Base-by-base conservation (phyloP, 257 asterid species). In the Haberlea rhodopensis region DNA sequence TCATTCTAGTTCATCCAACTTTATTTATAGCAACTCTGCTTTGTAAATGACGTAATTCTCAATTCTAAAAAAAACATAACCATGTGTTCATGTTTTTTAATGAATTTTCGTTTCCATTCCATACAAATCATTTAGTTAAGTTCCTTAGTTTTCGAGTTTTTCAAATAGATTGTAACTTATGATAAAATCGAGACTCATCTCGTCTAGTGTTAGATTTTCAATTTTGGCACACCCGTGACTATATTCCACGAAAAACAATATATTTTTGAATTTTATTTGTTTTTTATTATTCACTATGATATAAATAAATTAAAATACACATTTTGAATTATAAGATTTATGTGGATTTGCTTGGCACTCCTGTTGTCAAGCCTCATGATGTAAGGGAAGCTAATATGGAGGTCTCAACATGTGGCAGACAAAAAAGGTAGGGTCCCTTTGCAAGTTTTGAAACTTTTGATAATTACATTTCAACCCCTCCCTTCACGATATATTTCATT, bases 361-460 rank as follows among this genome's bases (percentile, higher is more conserved):
- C 49, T 26, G 63, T 7, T 53, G 79, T 70, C 70, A 68, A 11
- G 67, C 52, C 20, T 61, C 66, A 63, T 59, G 73, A 75, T 71
- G 67, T 45, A 64, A 31, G 37, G 0, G 49, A 66, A 62, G 55
- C 73, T 68, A 60, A 57, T 65, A 56, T 9, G 70, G 20, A 67
- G 68, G 57, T 52, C 11, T 27, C 28, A 57, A 72, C 81, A 81
- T 83, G 81, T 66, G 81, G 79, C 83, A 78, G 81, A 78, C 81
- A 78, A 34, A 57, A 69, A 65, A 64, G 60, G 53, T 46, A 11
- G 71, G 77, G 70, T 64, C 81, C 73, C 68, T 46, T 51, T 29
- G 53, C 63, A 74, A 16, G 69, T 61, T 67, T 26, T 18, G 9
- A 57, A 79, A 11, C 31, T 73, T 67, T 67, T 8, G 32, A 29